A percentile compares a stretch with the other conserved stretches of the same genome.
These are phyloP conservation scores for Datisca glomerata DNA, from an alignment of 306 rosid genomes.

Conservation along the genomic window DNA sequence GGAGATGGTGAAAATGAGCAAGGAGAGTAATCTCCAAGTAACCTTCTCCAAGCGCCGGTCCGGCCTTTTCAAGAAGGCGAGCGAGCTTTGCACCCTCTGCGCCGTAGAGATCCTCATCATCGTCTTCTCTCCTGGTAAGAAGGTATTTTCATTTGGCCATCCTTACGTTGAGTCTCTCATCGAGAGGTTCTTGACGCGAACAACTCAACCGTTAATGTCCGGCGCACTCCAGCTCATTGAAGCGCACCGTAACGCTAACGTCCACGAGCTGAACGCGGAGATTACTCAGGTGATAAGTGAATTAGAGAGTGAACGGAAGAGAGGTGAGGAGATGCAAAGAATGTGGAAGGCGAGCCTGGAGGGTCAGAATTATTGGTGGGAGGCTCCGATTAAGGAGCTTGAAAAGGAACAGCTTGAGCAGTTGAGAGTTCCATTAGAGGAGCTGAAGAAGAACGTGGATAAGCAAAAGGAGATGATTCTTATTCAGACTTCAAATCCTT, in stretches of 20 bases:
- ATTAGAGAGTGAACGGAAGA: constrained; percentile 11
- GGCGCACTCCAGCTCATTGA: background rate
- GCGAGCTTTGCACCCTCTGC: constrained; percentile 34
- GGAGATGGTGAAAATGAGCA: constrained; percentile 18
- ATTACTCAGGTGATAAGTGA: background rate
- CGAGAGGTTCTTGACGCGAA: background rate
- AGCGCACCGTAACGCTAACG: constrained; percentile 5
- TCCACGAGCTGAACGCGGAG: constrained; percentile 4
- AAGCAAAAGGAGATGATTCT: background rate
- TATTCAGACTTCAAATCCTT: background rate
- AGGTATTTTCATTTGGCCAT: constrained; percentile 36
- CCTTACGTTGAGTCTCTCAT: constrained; percentile 15
- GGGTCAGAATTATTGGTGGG: constrained; percentile 6
- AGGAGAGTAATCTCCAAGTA: constrained; percentile 26
- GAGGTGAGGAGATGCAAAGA: background rate
- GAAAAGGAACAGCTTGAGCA: constrained; percentile 3
- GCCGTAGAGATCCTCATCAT: constrained; percentile 23
- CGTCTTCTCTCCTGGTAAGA: constrained; percentile 30
- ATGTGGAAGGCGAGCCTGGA: background rate
- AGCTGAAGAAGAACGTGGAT: constrained; percentile 3
- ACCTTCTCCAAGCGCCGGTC: constrained; percentile 32
- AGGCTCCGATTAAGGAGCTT: constrained; percentile 1
- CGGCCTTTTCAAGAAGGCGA: constrained; percentile 39
- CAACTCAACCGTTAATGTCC: background rate
- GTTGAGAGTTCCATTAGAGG: constrained; percentile 2